Evolutionary conservation across 371 early-diverging fungal genomes (phyloP), one percentile per base, ranked within the genome.

Genomic region (Phascolomyces articulosus): DNA sequence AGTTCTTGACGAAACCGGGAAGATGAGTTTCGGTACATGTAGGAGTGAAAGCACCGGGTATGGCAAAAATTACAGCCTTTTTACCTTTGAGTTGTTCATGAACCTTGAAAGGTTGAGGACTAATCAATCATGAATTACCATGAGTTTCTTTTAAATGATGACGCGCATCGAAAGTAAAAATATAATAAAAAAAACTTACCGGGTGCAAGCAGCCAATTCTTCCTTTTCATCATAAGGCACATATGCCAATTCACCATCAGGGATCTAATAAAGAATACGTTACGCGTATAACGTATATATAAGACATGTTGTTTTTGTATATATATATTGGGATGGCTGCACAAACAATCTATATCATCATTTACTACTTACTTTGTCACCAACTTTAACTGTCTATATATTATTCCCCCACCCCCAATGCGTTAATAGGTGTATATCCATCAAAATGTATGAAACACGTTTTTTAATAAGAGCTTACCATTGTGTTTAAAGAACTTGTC

Each of bases 41-140:
- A 6, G 92, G 91, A 2, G 92, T 89, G 69, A 90, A 91, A 26
- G 92, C 91, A 21, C 85, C 91, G 7, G 93, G 93, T 9, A 92
- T 87, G n/a, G 85, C 87, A 72, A 93, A 87, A 68, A 93, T 80
- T n/a, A 93, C 86, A 13, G 86, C 91, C 71, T 85, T 89, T 81
- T 90, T 91, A 65, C 82, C 85, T 74, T 84, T 85, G 69, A 91
- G 84, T 49, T 87, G 82, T 56, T 81, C 79, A 56, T 78, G 77
- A 0, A 85, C 68, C 48, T 79, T 75, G 64, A 80, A 62, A 23
- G 62, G 34, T 63, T 65, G 40, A 29, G 80, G 80, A 10, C 61
- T 67, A 59, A 23, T 38, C 16, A 44, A n/a, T 0, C 8, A n/a
- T 3, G n/a, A 44, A n/a, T 2, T n/a, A 13, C 47, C 18, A 28